These are phyloP conservation scores for Ganoderma meredithae DNA, from an alignment of 1,284 basidiomycete species.

Conservation along the genomic window DNA sequence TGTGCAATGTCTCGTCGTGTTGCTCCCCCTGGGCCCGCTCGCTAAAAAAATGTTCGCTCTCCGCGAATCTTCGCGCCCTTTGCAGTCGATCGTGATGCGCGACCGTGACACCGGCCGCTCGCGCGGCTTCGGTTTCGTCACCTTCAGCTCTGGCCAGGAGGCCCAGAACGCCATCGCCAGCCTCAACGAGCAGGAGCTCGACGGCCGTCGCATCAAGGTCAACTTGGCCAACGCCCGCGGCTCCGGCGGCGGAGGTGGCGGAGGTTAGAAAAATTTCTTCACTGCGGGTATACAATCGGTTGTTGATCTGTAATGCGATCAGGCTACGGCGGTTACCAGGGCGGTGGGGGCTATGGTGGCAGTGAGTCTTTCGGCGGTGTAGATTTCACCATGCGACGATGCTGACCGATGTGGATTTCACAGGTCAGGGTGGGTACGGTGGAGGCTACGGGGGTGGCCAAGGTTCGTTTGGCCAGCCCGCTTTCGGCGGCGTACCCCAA, in stretches of 20 bases:
- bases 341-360: conserved; percentile 32
- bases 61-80: conserved; percentile 23
- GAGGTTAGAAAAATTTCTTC: conserved; percentile 28
- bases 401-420: neutral
- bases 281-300: neutral
- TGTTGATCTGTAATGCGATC: conserved; percentile 14
- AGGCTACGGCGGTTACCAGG: conserved; percentile 47
- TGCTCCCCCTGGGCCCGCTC: conserved; percentile 10
- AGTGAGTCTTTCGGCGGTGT: conserved; percentile 6
- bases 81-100: conserved; percentile 94
- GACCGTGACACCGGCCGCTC: conserved; percentile 97
- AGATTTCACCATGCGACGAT: conserved; percentile 15
- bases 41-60: conserved; percentile 27
- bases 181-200: conserved; percentile 93
- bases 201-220: conserved; percentile 92
- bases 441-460: conserved; percentile 36
- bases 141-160: conserved; percentile 68
- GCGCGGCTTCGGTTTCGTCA: conserved; percentile 97
- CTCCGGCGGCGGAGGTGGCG: conserved; percentile 49
- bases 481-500: conserved; percentile 9
- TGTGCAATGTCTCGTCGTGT: conserved; percentile 23
- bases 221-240: conserved; percentile 93
- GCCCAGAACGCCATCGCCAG: conserved; percentile 81
- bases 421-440: conserved; percentile 39
- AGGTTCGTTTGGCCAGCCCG: conserved; percentile 30